Evolutionary conservation across 2,329 filamentous ascomycete genomes (phyloP).

Genomic region (Mariannaea sp.): DNA sequence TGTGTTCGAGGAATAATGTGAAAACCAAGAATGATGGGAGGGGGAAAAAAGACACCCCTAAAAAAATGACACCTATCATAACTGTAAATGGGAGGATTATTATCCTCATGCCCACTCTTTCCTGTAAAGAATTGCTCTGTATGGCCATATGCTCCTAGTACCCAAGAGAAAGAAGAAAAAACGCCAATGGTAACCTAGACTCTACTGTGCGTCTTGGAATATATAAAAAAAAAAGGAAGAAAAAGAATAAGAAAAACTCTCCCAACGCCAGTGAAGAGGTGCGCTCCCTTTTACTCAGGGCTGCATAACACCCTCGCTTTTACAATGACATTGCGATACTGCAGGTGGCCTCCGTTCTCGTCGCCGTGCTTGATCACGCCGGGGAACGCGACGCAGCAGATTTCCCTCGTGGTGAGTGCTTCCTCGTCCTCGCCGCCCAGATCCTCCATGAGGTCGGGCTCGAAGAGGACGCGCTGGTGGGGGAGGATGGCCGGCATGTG

Average conservation of each 20-base stretch:
- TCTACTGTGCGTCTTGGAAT: too few relatives aligned
- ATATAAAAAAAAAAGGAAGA: too few relatives aligned
- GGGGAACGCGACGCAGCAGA: slow-evolving; percentile 68
- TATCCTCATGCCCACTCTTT: neutral
- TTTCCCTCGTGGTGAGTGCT: slow-evolving; percentile 54
- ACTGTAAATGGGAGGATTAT: neutral
- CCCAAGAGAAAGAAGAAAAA: too few relatives aligned
- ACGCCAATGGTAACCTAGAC: too few relatives aligned
- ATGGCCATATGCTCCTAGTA: too few relatives aligned
- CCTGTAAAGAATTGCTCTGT: too few relatives aligned
- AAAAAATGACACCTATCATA: neutral
- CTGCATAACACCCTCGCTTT: slow-evolving; percentile 69
- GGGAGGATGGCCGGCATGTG: slow-evolving; percentile 59
- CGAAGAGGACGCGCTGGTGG: slow-evolving; percentile 61
- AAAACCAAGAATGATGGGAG: too few relatives aligned
- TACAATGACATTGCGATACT: slow-evolving; percentile 66
- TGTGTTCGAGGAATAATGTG: too few relatives aligned
- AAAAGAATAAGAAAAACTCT: too few relatives aligned
- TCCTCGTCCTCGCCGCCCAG: slow-evolving; percentile 67
- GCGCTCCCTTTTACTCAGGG: slow-evolving; percentile 49
- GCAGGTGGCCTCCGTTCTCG: slow-evolving; percentile 64
- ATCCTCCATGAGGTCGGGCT: slow-evolving; percentile 67
- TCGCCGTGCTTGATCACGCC: slow-evolving; percentile 68
- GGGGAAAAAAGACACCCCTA: neutral
- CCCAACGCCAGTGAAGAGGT: too few relatives aligned